Base-by-base conservation (phyloP, 2,329 filamentous ascomycete genomes). In the Pseudocercospora fijiensis region DNA sequence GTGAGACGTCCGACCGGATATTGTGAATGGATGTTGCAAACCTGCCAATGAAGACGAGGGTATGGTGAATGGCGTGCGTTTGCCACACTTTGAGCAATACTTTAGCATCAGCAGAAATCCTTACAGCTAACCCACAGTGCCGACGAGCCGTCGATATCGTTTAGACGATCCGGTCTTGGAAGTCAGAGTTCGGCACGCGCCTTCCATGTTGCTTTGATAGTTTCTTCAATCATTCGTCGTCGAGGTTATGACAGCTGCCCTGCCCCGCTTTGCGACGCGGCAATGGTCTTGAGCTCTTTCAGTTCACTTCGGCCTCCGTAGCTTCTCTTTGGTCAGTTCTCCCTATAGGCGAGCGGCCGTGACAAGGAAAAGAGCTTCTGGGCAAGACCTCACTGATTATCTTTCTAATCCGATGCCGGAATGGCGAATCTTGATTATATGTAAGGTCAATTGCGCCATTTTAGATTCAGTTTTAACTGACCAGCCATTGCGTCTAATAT, bases 351-450 rank as follows among this genome's bases (percentile, higher is more conserved):
- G 63, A 67, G 58, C 60, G 28, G 53, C 45, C 62, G 55, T 55
- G 59, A 49, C 55, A 62, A 61, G 53, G 55, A 33, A 43, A 58
- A 58, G 62, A 53, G 30, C 51, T 63, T 41, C 27, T 45, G 51
- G 22, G 33, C 10, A 52, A 45, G 65, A 60, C 59, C 64, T 61
- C 64, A 59, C 53, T 55, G 61, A 61, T 28, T 28, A 24, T 53
- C 22, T n/a, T 57, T 28, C 57, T 52, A 27, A 61, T 30, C 66
- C 67, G 67, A 69, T 67, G 67, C 67, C 67, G 67, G 63, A 41
- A 67, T 66, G 59, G 61, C 65, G 65, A 64, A 51, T 62, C 13
- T 56, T 51, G 13, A 30, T 37, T 64, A 64, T 67, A 65, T 65
- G 56, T 58, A 57, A 61, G 58, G 65, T 62, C 53, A 41, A 20